phyloP scores from a whole-genome alignment of 305 asterid species.

The Coffea humblotiana region DNA sequence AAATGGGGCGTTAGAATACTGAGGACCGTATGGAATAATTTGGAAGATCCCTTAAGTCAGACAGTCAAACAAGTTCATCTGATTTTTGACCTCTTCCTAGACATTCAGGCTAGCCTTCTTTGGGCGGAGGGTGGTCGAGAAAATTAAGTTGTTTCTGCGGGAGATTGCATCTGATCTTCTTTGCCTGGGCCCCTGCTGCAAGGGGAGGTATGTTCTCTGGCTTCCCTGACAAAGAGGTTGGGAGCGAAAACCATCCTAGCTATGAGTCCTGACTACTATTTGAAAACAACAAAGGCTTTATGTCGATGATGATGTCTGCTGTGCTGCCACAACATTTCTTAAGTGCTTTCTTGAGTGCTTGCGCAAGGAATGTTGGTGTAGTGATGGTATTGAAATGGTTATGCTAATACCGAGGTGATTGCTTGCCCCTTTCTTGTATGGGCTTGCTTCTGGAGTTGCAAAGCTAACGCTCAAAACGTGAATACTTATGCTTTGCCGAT shows the following conservation, averaged over 20 bases:
- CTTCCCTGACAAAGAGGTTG: constrained; percentile 80
- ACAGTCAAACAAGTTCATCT: constrained; percentile 96
- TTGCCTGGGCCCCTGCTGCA: constrained; percentile 83
- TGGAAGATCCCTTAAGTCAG: constrained; percentile 98
- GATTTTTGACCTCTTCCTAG: constrained; percentile 86
- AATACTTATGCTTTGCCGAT: constrained; percentile 91
- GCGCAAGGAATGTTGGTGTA: constrained; percentile 88
- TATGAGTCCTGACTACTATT: constrained; percentile 69
- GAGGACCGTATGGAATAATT: constrained; percentile 86
- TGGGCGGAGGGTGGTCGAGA: constrained; percentile 63
- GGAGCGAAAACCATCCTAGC: constrained; percentile 72
- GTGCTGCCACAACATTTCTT: constrained; percentile 86
- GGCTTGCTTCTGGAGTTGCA: constrained; percentile 78
- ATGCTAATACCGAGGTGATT: constrained; percentile 64
- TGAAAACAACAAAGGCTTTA: constrained; percentile 72
- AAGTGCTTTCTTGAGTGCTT: constrained; percentile 84
- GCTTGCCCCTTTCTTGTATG: constrained; percentile 77
- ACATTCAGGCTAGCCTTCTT: constrained; percentile 64
- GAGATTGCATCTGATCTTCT: constrained; percentile 82
- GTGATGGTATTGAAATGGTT: constrained; percentile 81
- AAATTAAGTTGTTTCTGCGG: constrained; percentile 58
- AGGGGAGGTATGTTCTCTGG: constrained; percentile 87
- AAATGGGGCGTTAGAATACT: constrained; percentile 65
- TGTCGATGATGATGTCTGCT: constrained; percentile 87
- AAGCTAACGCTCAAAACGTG: constrained; percentile 79